A percentile compares a stretch with the other conserved stretches of the same genome.
Conservation (phyloP, 2,329 filamentous ascomycete species). For the Colletotrichum cuscutae region DNA sequence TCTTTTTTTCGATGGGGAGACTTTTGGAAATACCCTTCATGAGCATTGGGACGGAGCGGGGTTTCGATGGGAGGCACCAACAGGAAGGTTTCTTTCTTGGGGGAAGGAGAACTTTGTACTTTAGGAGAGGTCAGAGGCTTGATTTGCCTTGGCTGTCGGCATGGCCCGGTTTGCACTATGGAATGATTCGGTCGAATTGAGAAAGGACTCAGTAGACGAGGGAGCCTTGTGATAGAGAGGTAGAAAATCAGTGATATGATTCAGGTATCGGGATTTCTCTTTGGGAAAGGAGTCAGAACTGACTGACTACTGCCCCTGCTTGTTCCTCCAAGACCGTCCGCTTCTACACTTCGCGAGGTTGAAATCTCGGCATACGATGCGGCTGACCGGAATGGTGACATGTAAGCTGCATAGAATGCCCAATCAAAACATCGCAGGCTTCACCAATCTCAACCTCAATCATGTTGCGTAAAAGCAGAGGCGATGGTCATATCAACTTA, state of each 20-base stretch:
- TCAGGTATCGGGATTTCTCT: accelerated
- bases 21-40: background rate
- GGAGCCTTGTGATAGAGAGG: no score
- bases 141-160: background rate
- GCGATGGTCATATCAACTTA: no score
- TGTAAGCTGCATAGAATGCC: no score
- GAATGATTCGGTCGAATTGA: background rate
- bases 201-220: background rate
- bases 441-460: background rate
- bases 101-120: background rate
- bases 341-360: no score
- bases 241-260: no score
- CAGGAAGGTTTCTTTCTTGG: background rate
- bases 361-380: no score
- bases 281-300: no score
- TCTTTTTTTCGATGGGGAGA: background rate
- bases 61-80: background rate
- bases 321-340: no score
- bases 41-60: background rate
- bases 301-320: no score
- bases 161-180: background rate
- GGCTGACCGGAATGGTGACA: no score
- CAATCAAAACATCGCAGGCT: no score
- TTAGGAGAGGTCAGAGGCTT: background rate
- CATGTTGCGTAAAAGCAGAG: background rate